These are phyloP conservation scores for Ilex aquifolium DNA, from an alignment of 257 asterid species.

Conservation along the genomic window DNA sequence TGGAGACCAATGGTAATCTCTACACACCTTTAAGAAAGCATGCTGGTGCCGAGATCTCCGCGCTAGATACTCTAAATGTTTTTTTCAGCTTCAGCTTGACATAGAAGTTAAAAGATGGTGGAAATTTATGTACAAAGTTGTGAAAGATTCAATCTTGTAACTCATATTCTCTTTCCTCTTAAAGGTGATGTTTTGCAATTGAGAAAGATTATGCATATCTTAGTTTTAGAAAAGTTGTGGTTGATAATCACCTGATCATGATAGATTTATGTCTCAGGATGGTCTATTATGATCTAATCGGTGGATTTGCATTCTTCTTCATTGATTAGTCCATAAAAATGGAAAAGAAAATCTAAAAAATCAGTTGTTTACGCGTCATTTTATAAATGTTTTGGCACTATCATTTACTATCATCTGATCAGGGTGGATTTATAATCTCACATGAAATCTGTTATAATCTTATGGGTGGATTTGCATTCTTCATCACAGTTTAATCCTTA, in stretches of 20 bases:
- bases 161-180: not conserved
- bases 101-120: not conserved
- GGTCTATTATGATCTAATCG: no score
- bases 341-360: no score
- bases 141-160: not conserved
- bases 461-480: no score
- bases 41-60: not conserved
- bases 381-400: not conserved
- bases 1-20: not conserved
- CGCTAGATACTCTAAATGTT: not conserved
- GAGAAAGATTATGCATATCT: not conserved
- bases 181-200: not conserved
- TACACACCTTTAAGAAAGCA: not conserved
- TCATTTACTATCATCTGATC: not conserved
- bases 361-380: no score
- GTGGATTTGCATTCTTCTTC: no score
- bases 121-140: not conserved
- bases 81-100: not conserved
- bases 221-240: no score
- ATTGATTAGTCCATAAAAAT: no score
- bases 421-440: not conserved
- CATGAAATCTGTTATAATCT: no score
- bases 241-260: no score
- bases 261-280: no score
- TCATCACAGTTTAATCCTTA: no score